Percentiles rank a stretch among this genome's conserved stretches.
Conservation (phyloP, 805 yeast genomes). For the Helenozyma rhizophorensis region DNA sequence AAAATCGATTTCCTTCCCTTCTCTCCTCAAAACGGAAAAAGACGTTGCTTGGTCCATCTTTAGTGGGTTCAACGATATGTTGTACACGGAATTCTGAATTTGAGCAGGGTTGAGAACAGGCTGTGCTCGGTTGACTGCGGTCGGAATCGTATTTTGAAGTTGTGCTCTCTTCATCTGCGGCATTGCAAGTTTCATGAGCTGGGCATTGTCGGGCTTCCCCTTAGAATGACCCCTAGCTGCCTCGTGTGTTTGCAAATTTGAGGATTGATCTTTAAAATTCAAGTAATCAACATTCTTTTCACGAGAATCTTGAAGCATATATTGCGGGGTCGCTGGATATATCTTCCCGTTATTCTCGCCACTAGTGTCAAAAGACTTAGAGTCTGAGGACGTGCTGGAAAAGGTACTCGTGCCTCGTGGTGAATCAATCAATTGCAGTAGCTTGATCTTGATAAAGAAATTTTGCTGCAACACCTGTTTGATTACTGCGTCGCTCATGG, state of each 20-base stretch:
- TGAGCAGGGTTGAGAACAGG: slow-evolving; percentile 15
- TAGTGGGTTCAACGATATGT: too few relatives aligned
- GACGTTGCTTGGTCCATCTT: slow-evolving; percentile 20
- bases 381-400: slow-evolving; percentile 50
- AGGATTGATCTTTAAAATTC: slow-evolving; percentile 45
- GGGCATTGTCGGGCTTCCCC: neutral
- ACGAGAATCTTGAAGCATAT: slow-evolving; percentile 44
- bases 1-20: slow-evolving; percentile 73
- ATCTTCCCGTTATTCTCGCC: slow-evolving; percentile 36
- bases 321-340: slow-evolving; percentile 69
- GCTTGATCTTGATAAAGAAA: slow-evolving; percentile 30
- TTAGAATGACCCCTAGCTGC: too few relatives aligned
- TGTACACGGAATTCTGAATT: too few relatives aligned
- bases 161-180: slow-evolving; percentile 13
- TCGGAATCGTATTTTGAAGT: neutral
- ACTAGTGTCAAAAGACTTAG: slow-evolving; percentile 48
- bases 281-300: slow-evolving; percentile 48
- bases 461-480: slow-evolving; percentile 30
- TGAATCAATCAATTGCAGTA: slow-evolving; percentile 30
- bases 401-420: slow-evolving; percentile 31
- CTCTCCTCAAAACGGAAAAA: slow-evolving; percentile 64
- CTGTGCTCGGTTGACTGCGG: slow-evolving; percentile 3
- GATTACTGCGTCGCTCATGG: slow-evolving; percentile 48
- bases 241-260: neutral
- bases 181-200: slow-evolving; percentile 12